Conservation (phyloP, 2,329 filamentous ascomycete genomes). For the Thelonectria discophora region DNA sequence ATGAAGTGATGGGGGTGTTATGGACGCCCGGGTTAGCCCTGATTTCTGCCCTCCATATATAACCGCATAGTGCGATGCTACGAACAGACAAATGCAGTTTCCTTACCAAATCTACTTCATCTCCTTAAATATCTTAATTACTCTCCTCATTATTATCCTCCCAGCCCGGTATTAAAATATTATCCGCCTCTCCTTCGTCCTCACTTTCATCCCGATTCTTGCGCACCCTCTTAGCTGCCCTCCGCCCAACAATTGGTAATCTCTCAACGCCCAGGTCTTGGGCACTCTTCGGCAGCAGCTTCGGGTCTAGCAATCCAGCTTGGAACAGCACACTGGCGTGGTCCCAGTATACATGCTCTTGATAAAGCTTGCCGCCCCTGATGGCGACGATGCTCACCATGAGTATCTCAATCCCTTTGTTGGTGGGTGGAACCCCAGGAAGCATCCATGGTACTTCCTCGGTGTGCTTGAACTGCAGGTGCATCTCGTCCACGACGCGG, state of each 20-base stretch:
- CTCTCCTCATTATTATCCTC: too few species aligned
- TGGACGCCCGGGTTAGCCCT: neutral
- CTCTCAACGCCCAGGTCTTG: slow-evolving; percentile 47
- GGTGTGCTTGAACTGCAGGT: slow-evolving; percentile 66
- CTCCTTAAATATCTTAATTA: too few species aligned
- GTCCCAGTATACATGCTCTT: slow-evolving; percentile 73
- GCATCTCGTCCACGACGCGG: slow-evolving; percentile 71
- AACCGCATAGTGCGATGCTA: neutral
- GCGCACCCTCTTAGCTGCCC: slow-evolving; percentile 50
- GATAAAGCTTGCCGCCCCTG: slow-evolving; percentile 66
- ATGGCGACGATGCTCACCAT: slow-evolving; percentile 68
- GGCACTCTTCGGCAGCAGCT: slow-evolving; percentile 47
- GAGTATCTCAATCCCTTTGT: slow-evolving; percentile 60
- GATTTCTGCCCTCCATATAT: neutral
- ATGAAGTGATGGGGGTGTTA: slow-evolving; percentile 36
- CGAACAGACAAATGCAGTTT: neutral
- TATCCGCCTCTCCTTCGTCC: slow-evolving; percentile 55
- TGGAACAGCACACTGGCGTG: slow-evolving; percentile 69
- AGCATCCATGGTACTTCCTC: slow-evolving; percentile 68
- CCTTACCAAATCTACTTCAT: too few species aligned
- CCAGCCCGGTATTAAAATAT: slow-evolving; percentile 51
- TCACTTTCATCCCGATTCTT: slow-evolving; percentile 34
- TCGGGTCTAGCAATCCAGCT: slow-evolving; percentile 62
- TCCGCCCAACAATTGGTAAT: slow-evolving; percentile 52
- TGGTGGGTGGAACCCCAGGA: slow-evolving; percentile 66